Percentiles rank a stretch among this genome's conserved stretches.
Evolutionary conservation across 2,329 filamentous ascomycete genomes (phyloP).

Genomic region (Calonectria leucothoes): DNA sequence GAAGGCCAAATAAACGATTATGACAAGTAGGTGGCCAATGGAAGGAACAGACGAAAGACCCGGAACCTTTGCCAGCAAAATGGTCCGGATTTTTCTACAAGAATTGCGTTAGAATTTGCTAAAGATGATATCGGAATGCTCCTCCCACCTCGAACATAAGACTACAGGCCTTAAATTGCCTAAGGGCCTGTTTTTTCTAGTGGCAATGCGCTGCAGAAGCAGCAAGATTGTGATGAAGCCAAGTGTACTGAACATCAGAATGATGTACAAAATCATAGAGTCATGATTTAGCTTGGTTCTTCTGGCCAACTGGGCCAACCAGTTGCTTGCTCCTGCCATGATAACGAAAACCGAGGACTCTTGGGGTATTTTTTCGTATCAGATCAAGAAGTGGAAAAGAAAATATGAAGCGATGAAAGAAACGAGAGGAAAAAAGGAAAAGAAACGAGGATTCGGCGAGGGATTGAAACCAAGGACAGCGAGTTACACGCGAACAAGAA

Average conservation of each 20-base stretch:
- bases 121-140: background rate
- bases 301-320: slow-evolving; percentile 35
- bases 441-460: background rate
- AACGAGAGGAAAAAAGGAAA: background rate
- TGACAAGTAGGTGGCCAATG: slow-evolving; percentile 46
- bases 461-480: slow-evolving; percentile 17
- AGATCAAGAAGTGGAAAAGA: background rate
- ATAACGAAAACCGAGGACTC: background rate
- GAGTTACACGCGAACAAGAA: slow-evolving; percentile 27
- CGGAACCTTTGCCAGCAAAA: slow-evolving; percentile 40
- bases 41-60: slow-evolving; percentile 48
- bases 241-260: slow-evolving; percentile 28
- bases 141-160: slow-evolving; percentile 31
- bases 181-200: slow-evolving; percentile 16
- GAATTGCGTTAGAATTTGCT: slow-evolving; percentile 10
- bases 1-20: slow-evolving; percentile 45
- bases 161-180: background rate
- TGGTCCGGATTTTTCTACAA: slow-evolving; percentile 42
- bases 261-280: slow-evolving; percentile 37
- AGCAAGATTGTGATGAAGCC: slow-evolving; percentile 23
- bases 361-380: background rate
- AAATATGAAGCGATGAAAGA: background rate
- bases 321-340: slow-evolving; percentile 33
- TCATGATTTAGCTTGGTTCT: slow-evolving; percentile 41
- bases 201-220: slow-evolving; percentile 26